phyloP scores from a whole-genome alignment of 345 rosid genomes.

The Lenwebbia sp. region DNA sequence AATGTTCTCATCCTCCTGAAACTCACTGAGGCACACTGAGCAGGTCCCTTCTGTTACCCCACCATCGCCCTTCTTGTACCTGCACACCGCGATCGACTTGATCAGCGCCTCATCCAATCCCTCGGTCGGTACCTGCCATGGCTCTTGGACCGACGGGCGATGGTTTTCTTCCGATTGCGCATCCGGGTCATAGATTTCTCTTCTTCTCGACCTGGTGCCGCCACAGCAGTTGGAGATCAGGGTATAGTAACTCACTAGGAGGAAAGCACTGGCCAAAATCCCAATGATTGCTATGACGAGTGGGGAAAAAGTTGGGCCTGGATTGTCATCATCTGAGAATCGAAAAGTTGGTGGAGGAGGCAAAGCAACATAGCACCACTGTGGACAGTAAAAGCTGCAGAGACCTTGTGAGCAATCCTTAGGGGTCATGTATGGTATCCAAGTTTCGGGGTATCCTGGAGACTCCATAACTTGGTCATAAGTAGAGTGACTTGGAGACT shows the following conservation, averaged over 20 bases:
- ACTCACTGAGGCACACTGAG: conserved; percentile 85
- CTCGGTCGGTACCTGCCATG: conserved; percentile 30
- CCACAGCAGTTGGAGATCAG: conserved; percentile 66
- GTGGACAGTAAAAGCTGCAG: conserved; percentile 73
- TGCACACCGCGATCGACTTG: conserved; percentile 51
- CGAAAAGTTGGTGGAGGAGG: conserved; percentile 58
- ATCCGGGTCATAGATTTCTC: conserved; percentile 12
- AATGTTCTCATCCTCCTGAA: conserved; percentile 56
- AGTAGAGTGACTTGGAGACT: neutral
- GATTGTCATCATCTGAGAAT: conserved; percentile 19
- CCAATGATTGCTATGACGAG: conserved; percentile 73
- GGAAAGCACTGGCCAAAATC: conserved; percentile 67
- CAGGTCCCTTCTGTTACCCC: conserved; percentile 57
- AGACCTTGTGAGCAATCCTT: conserved; percentile 72
- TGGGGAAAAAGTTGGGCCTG: conserved; percentile 64
- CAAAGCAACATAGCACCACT: conserved; percentile 62
- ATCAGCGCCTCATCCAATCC: conserved; percentile 79
- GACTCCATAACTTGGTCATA: conserved; percentile 17
- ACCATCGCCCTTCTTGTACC: conserved; percentile 37
- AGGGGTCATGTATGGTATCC: conserved; percentile 41
- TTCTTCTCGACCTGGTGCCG: conserved; percentile 9
- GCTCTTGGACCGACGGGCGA: conserved; percentile 37
- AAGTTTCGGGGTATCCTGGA: conserved; percentile 24
- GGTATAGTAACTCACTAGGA: conserved; percentile 63
- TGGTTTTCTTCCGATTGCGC: conserved; percentile 25